Conservation (phyloP, 2,329 filamentous ascomycete genomes). For the Ophiostoma angusticollis region DNA sequence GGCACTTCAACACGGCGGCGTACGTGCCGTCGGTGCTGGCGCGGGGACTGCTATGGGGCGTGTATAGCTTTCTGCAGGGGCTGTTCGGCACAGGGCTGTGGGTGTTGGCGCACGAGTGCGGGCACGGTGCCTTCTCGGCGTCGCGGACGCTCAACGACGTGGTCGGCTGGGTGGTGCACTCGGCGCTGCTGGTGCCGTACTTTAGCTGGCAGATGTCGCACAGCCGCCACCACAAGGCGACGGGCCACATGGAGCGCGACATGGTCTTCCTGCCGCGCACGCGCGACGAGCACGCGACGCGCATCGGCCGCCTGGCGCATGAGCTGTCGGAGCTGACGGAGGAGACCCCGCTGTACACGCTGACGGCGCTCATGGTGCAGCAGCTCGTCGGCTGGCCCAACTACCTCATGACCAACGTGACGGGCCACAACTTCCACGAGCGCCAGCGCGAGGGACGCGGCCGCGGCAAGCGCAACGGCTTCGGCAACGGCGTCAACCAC, state of each 20-base stretch:
- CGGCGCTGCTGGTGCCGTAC: constrained; percentile 75
- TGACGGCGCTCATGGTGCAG: constrained; percentile 62
- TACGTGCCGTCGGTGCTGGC: constrained; percentile 56
- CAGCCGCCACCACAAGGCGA: constrained; percentile 99
- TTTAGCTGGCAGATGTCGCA: constrained; percentile 99
- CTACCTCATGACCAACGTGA: constrained; percentile 86
- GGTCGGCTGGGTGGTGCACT: constrained; percentile 86
- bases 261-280: constrained; percentile 99
- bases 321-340: constrained; percentile 83
- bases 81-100: constrained; percentile 88
- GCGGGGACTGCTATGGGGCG: constrained; percentile 50
- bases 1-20: constrained; percentile 82
- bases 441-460: constrained; percentile 86
- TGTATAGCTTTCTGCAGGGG: constrained; percentile 73
- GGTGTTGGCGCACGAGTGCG: constrained; percentile 96
- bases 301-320: constrained; percentile 61
- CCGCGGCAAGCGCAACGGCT: constrained; percentile 79
- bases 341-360: constrained; percentile 81
- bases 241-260: constrained; percentile 90
- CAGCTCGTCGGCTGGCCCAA: constrained; percentile 88
- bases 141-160: constrained; percentile 83
- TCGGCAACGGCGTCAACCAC: constrained; percentile 77
- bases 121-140: constrained; percentile 91
- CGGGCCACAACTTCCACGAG: constrained; percentile 90
- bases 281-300: constrained; percentile 64